Base-by-base conservation (phyloP, 805 yeast species). In the Hanseniaspora osmophila region DNA sequence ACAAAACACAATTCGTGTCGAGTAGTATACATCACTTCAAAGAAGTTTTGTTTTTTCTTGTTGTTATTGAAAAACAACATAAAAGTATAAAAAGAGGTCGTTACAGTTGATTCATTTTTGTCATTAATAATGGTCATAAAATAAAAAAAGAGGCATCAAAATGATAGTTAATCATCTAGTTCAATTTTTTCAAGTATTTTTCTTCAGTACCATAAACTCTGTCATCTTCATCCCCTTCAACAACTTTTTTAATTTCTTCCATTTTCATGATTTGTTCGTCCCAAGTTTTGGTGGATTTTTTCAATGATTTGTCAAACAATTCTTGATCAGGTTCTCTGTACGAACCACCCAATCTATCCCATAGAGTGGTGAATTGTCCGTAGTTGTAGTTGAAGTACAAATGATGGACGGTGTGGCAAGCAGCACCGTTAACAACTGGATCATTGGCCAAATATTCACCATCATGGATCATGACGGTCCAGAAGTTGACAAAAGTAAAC, bases 381-480 rank as follows among this genome's bases (percentile, higher is more conserved):
- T 88, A 92, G 71, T 92, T 92, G 68, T 92, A 92, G 72, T 90
- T 90, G 77, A 92, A 92, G 68, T 92, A 92, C 55, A 92, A 68
- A 62, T 92, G 98, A 66, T 92, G 98, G 42, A 90, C 79, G 1
- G 98, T 88, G 68, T 92, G 98, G 65, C 97, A 90, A 6, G 98
- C 98, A 15, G 97, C 88, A 57, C 98, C 98, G 65, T 92, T 92
- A 53, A 92, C 82, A 48, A 86, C 75, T 6, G 96, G 95, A 62
- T 87, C 94, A 63, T 85, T 83, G 40, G 95, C 83, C 70, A 90
- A 64, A 64, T 87, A 92, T 62, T 88, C 92, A 52, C 98, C 98
- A 60, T 92, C 98, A 65, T 92, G 98, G 60, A 92, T 92, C 92
- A 90, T 83, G 39, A 92, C 95, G 12, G 98, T 85, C 98, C 98